A percentile compares a stretch with the other conserved stretches of the same genome.
Evolutionary conservation across 148 eudicot genomes (phyloP).

Genomic region (Vaccinium darrowii): DNA sequence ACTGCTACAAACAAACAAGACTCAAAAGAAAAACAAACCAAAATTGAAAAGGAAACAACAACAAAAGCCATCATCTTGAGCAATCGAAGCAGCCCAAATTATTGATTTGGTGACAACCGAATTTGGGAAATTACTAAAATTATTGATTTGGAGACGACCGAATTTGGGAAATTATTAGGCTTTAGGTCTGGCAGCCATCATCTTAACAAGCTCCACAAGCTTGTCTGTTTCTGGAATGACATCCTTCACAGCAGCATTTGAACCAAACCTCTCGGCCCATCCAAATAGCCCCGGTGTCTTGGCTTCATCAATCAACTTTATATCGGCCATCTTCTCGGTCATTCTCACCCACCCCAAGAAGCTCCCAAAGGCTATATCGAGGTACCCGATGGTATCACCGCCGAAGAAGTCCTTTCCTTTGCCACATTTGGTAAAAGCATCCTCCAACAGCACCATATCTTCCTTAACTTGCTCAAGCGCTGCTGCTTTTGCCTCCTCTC

Average conservation of each 20-base stretch:
- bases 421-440: slow-evolving; percentile 26
- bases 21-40: not conserved
- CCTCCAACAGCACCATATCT: slow-evolving; percentile 25
- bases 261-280: not conserved
- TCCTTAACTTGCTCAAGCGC: slow-evolving; percentile 15
- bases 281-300: not conserved
- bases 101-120: too few relatives aligned
- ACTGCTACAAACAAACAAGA: not conserved
- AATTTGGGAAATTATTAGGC: not conserved
- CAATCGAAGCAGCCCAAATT: too few relatives aligned
- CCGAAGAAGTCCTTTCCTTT: not conserved
- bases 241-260: not conserved
- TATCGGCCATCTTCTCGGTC: not conserved
- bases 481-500: slow-evolving; percentile 12
- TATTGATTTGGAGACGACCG: not conserved
- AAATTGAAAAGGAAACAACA: not conserved
- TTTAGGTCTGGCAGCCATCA: not conserved
- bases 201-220: not conserved
- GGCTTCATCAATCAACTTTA: not conserved
- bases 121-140: too few relatives aligned
- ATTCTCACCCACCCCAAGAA: not conserved
- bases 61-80: not conserved
- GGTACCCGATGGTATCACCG: not conserved
- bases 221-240: not conserved
- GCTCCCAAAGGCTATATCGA: not conserved